Base-by-base conservation (phyloP, 2,329 filamentous ascomycete genomes). In the Cladosporium sphaerospermum region DNA sequence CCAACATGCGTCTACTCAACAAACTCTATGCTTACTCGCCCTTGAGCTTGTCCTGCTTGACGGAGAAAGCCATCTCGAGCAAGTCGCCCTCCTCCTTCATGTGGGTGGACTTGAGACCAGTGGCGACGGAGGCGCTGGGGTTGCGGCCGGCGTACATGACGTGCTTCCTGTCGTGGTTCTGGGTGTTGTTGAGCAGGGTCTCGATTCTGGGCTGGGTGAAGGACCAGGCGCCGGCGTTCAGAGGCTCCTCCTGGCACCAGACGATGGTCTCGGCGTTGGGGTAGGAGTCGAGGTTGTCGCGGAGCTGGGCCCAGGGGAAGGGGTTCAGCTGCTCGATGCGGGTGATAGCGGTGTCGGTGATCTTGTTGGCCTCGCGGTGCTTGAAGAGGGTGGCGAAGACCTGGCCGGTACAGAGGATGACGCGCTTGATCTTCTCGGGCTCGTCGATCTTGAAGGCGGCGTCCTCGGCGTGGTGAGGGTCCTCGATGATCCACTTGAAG, bases 201-300 rank as follows among this genome's bases (percentile, higher is more conserved):
- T 99, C 93, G 59, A 99, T 90, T 68, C 93, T 86, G 32, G 93
- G 93, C 76, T 99, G 93, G n/a, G 86, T 88, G 75, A 93, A 97
- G 69, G 84, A 90, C 93, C 93, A 99, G 44, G 89, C 89, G 71
- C 93, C 93, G 8, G 93, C 93, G 70, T 99, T 99, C 56, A 99
- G 82, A 32, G 93, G 93, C 78, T 99, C 93, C 73, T 99, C 93
- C 75, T 99, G 93, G 62, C 83, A 85, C 91, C 91, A 99, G 59
- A 99, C 90, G 61, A 99, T 90, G 59, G 90, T 92, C 81, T 96
- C 89, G 64, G 92, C 92, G 73, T 99, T 99, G 69, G 91, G 89
- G 78, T 99, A 99, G 72, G 78, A 83, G 78, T 99, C 92, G 52
- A 99, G 81, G 78, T 97, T 97, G 73, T 97, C 92, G 78, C 88